Evolutionary conservation across 352 stramenopile species (phyloP), one percentile per base, ranked within the genome.

Genomic region (Phytophthora citricola): DNA sequence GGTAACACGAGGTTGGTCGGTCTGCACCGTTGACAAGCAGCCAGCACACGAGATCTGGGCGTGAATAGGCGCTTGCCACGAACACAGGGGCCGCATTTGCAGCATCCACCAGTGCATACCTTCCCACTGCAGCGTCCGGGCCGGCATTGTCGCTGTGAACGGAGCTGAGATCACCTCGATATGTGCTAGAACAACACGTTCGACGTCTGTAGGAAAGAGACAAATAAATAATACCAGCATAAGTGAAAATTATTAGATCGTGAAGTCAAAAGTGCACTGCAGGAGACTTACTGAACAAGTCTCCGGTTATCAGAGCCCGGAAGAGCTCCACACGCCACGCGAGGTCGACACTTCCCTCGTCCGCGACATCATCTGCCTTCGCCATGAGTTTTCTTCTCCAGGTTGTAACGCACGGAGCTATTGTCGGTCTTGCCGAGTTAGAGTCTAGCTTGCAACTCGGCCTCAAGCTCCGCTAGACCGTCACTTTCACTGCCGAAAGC

Each of bases 91-190:
- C 91, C 8, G 82, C 82, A 14, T 69, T 36, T 84, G 69, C 22
- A 93, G 63, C 66, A 91, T 85, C 84, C 84, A 92, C 84, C 84
- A 92, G 58, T 92, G 72, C 49, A 87, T 58, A 1, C 76, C 86
- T 61, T 92, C 84, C 76, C 80, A 90, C 48, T 91, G 75, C 40
- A 91, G 69, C 45, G 84, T 75, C 76, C 78, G 88, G 17, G 65
- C 22, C 9, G 78, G 79, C 78, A 91, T 86, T 2, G 53, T 38
- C 57, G 75, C 74, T 14, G 77, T 85, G 53, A 93, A 91, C 4
- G 82, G 69, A 17, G 69, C 58, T 10, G 78, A 89, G 20, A 91
- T 57, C 34, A 71, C 62, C 4, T 89, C 77, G 15, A 89, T 82
- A 34, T 87, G 81, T 20, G 58, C 65, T 20, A 79, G 54, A 15